Evolutionary conservation across 2,329 filamentous ascomycete species (phyloP).

Genomic region (Elsinoe fawcettii): DNA sequence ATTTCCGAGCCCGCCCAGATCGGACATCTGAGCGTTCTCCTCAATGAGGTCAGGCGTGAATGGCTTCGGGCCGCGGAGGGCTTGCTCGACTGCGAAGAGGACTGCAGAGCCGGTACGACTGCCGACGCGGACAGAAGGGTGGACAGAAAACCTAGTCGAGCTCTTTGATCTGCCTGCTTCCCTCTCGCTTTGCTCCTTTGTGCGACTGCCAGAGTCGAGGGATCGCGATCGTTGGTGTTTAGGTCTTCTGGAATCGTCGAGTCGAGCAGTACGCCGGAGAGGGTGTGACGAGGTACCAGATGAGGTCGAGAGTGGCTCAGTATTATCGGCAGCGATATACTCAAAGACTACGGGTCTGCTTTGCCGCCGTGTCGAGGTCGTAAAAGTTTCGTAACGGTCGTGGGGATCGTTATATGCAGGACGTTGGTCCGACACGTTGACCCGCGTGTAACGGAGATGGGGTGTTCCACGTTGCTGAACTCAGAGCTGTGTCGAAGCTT

Average conservation of each 20-base stretch:
- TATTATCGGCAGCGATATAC: constrained; percentile 22
- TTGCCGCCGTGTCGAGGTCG: constrained; percentile 35
- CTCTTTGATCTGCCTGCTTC: constrained; percentile 15
- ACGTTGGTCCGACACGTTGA: constrained; percentile 16
- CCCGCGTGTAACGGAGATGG: constrained; percentile 7
- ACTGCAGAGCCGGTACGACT: constrained; percentile 82
- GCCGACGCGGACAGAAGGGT: constrained; percentile 62
- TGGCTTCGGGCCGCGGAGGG: constrained; percentile 68
- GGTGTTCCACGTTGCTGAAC: background rate
- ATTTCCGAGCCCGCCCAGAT: constrained; percentile 59
- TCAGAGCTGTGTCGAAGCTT: background rate
- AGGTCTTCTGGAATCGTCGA: constrained; percentile 38
- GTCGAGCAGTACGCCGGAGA: constrained; percentile 47
- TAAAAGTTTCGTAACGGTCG: constrained; percentile 46
- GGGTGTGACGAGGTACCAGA: constrained; percentile 43
- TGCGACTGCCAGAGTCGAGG: constrained; percentile 33
- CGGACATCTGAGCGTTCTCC: constrained; percentile 87
- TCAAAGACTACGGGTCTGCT: constrained; percentile 39
- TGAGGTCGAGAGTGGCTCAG: constrained; percentile 45
- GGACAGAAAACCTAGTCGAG: constrained; percentile 35
- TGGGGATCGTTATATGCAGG: constrained; percentile 38
- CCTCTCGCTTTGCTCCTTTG: constrained; percentile 19
- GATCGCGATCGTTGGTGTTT: constrained; percentile 38
- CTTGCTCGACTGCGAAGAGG: constrained; percentile 85
- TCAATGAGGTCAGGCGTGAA: constrained; percentile 81